Evolutionary conservation across 805 yeast genomes (phyloP).

Genomic region (Yamadazyma sp.): DNA sequence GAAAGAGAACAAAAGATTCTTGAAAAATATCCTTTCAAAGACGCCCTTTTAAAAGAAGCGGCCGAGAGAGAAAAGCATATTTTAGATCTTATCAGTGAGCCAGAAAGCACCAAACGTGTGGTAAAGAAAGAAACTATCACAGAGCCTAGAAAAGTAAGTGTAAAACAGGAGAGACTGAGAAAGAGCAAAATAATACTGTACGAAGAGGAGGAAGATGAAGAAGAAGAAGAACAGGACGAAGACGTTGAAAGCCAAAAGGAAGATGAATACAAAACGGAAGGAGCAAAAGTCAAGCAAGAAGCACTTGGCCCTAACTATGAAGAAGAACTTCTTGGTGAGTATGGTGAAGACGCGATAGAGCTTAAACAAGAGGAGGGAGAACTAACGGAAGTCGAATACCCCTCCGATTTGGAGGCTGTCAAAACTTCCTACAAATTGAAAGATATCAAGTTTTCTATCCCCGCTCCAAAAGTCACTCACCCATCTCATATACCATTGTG

Average conservation of each 20-base stretch:
- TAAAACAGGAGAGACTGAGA: constrained; percentile 4
- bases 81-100: constrained; percentile 12
- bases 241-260: constrained; percentile 4
- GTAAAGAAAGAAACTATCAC: not conserved
- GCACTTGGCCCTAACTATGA: too few relatives aligned
- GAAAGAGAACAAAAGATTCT: constrained; percentile 32
- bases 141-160: constrained; percentile 7
- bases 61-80: constrained; percentile 20
- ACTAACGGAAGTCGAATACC: constrained; percentile 16
- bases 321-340: not conserved
- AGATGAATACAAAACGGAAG: too few relatives aligned
- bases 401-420: constrained; percentile 12
- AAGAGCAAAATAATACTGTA: not conserved
- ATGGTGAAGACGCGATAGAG: constrained; percentile 2
- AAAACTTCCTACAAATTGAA: constrained; percentile 21
- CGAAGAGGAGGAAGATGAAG: constrained; percentile 6
- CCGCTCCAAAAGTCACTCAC: constrained; percentile 39
- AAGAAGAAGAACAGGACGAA: constrained; percentile 3
- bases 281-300: too few relatives aligned
- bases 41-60: constrained; percentile 27
- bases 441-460: constrained; percentile 30
- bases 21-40: constrained; percentile 38
- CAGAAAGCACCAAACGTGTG: not conserved
- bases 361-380: constrained; percentile 11
- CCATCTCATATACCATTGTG: constrained; percentile 46